Evolutionary conservation across 805 yeast genomes (phyloP), one percentile per base, ranked within the genome.

Genomic region (Candida silvicultrix): DNA sequence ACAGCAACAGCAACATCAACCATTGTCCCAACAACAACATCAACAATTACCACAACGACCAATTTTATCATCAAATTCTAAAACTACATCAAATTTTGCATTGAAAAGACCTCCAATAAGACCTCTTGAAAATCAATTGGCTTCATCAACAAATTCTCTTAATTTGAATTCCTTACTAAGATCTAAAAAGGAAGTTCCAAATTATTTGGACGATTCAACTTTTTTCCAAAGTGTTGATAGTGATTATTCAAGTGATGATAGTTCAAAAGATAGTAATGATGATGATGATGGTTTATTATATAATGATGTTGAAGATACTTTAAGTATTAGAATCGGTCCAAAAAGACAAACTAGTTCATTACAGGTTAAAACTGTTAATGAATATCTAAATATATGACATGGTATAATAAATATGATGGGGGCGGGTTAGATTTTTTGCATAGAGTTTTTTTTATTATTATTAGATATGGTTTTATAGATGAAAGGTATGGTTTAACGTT

Each of bases 201-300:
- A 59, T 31, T 54, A 55, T 39, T 42, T 59, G 11, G 60, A 58
- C 43, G 63, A 56, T 11, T 51, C 58, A 1, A 55, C 60, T 15
- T 53, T 46, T 19, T 56, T 55, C 45, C 58, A 58, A 35, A 49
- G 50, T 12, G 38, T 55, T 39, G 62, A 56, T 29, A 49, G 57
- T 4, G 59, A 54, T 41, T 54, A 44, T 16, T 28, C n/a, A 18
- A 41, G 44, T 28, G 32, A 39, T 20, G 44, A 37, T 23, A 23
- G 25, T 19, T 48, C 49, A 2, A 46, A 47, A n/a, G 50, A 47
- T 12, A 53, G 49, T 23, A 45, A 36, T 11, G 52, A 45, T 20
- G 44, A 45, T 43, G 49, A 44, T 22, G 50, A 49, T n/a, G 50
- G 40, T 25, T 50, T 50, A 5, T 45, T 55, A 2, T 58, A 57